Conservation (phyloP, 805 yeast species). For the Blastobotrys terrestris region DNA sequence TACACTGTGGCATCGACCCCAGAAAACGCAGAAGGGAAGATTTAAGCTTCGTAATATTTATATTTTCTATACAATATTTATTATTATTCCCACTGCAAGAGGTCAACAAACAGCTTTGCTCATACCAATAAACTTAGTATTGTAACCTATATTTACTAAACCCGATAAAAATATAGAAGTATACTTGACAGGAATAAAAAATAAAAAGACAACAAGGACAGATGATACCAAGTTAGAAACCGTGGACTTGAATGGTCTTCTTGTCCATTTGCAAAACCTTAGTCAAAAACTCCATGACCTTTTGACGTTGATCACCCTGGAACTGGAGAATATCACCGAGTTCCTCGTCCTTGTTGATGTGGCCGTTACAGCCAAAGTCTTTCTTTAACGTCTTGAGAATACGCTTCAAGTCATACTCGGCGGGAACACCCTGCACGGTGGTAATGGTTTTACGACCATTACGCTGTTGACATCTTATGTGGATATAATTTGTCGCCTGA, state of each 20-base stretch:
- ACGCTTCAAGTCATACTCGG: slow-evolving; percentile 89
- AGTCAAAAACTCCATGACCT: slow-evolving; percentile 88
- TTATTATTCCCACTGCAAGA: too few species aligned
- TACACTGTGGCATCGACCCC: background rate
- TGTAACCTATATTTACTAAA: background rate
- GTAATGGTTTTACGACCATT: slow-evolving; percentile 98
- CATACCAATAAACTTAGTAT: too few species aligned
- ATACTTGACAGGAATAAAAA: too few species aligned
- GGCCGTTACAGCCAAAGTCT: slow-evolving; percentile 98
- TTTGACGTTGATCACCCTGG: slow-evolving; percentile 98
- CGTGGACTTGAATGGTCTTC: slow-evolving; percentile 97
- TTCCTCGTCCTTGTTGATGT: slow-evolving; percentile 92
- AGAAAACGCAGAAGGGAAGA: background rate
- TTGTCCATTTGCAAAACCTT: slow-evolving; percentile 82
- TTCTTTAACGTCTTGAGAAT: slow-evolving; percentile 90
- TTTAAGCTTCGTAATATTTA: background rate
- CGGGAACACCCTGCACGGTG: slow-evolving; percentile 96
- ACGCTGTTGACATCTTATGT: slow-evolving; percentile 98
- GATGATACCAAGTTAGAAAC: slow-evolving; percentile 54
- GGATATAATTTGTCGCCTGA: slow-evolving; percentile 91
- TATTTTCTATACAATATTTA: background rate
- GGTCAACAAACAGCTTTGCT: too few species aligned
- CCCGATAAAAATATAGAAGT: background rate
- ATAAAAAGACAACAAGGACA: background rate
- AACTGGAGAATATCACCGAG: slow-evolving; percentile 95